phyloP scores from a whole-genome alignment of 192 early-diverging fungal species.

The Glomus cerebriforme region DNA sequence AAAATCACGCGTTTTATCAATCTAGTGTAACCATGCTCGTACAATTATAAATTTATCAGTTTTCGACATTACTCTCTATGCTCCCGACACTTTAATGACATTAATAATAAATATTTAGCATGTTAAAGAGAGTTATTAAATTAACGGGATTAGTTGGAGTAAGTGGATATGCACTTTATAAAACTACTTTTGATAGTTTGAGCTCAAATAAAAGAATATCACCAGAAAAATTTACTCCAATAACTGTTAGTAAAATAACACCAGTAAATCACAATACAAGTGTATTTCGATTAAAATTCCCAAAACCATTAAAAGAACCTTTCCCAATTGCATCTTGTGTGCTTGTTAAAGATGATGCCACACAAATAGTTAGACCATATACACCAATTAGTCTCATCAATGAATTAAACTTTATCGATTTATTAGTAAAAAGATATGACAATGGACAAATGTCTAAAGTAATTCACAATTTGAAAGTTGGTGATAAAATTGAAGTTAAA shows the following conservation, averaged over 20 bases:
- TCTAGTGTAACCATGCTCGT: too few species aligned
- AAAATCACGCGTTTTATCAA: too few species aligned
- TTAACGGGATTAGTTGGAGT: not conserved
- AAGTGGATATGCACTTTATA: not conserved
- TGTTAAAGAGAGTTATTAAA: not conserved
- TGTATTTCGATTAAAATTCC: slow-evolving; percentile 58
- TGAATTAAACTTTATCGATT: slow-evolving; percentile 55
- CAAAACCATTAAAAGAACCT: slow-evolving; percentile 38
- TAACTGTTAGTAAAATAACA: slow-evolving; percentile 49
- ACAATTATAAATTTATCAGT: too few species aligned
- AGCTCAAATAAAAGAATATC: not conserved
- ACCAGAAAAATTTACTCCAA: slow-evolving; percentile 48
- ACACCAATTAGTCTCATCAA: slow-evolving; percentile 63
- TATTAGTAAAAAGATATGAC: slow-evolving; percentile 68
- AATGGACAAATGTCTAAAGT: slow-evolving; percentile 67
- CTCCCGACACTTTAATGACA: too few species aligned
- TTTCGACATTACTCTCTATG: too few species aligned
- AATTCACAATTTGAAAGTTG: slow-evolving; percentile 52
- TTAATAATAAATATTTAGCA: not conserved
- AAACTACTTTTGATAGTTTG: not conserved
- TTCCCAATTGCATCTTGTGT: slow-evolving; percentile 60
- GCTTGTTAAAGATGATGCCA: slow-evolving; percentile 69
- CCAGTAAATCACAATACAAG: slow-evolving; percentile 54
- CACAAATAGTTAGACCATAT: slow-evolving; percentile 70
- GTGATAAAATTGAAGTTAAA: slow-evolving; percentile 63